Evolutionary conservation across 768 basidiomycete species (phyloP), one percentile per base, ranked within the genome.

Genomic region (Suillus placidus): DNA sequence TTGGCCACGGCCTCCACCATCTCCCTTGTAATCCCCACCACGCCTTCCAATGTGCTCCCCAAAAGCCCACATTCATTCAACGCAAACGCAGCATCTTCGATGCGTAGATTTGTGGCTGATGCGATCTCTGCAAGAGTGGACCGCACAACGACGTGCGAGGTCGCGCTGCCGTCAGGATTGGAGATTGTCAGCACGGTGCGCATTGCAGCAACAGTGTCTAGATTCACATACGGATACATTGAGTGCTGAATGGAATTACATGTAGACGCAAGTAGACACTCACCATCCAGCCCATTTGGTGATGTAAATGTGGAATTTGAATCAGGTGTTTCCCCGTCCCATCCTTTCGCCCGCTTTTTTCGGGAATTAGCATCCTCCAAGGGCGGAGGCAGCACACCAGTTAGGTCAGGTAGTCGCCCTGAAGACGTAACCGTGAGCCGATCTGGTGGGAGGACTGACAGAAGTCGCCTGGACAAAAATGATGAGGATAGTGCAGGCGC

Each of bases 11-110:
- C 75, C 71, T 92, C 89, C 3, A 93, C 83, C 84, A 87, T 87
- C 72, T 87, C 89, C 42, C 87, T 76, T 43, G 86, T 83, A 62
- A 93, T 78, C 42, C 86, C 82, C 8, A 91, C 76, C 62, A 81
- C 83, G 66, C 83, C 82, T 67, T 83, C 83, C 26, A 73, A 20
- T 70, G 76, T 62, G 51, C 71, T 63, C 62, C 77, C 79, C 20
- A 97, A 81, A 62, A 98, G 76, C 35, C 95, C 94, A 66, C 92
- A 90, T 73, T 96, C 94, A 64, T 92, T 90, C 69, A 99, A 76
- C 3, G 95, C 94, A 77, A 94, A 95, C 0, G 94, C 91, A 0
- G 89, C 87, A 74, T 99, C 97, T 63, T 97, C 94, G 0, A 88
- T 76, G 1, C 93, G 85, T 62, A 99, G 80, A 76, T 92, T 90